A percentile compares a stretch with the other conserved stretches of the same genome.
These are phyloP conservation scores for Penicillium subrubescens DNA, from an alignment of 495 filamentous ascomycete genomes.

Conservation along the genomic window DNA sequence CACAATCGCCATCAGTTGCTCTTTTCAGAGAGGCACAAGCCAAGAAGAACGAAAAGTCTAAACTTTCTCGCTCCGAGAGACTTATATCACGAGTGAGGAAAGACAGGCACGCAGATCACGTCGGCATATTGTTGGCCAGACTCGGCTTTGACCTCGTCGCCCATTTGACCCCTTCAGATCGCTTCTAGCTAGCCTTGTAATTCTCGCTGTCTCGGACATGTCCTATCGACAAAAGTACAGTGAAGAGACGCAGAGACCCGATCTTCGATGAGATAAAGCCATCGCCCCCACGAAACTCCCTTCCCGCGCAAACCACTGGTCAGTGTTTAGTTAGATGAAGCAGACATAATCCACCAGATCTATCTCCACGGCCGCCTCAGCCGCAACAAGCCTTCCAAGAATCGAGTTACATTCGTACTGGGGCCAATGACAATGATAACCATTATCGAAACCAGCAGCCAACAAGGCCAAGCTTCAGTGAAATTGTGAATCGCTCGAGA, in stretches of 20 bases:
- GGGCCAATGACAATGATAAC: slow-evolving; percentile 8
- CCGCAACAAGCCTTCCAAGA: neutral
- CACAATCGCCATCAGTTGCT: neutral
- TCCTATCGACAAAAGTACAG: neutral
- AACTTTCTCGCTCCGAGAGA: neutral
- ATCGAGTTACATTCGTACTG: neutral
- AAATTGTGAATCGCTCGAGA: neutral
- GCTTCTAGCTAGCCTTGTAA: neutral
- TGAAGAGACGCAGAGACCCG: neutral
- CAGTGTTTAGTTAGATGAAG: neutral
- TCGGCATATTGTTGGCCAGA: neutral
- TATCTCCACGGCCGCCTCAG: neutral
- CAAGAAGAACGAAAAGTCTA: neutral
- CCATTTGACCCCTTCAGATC: neutral
- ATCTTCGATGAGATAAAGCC: neutral
- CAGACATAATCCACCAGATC: neutral
- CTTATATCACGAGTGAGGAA: neutral
- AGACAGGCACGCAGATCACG: neutral
- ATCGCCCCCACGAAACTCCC: neutral
- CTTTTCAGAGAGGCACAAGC: neutral
- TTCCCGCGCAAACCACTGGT: neutral
- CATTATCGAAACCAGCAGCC: slow-evolving; percentile 12
- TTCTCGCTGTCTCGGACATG: neutral
- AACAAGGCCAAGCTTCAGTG: slow-evolving; percentile 6
- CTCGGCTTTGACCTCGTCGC: neutral